Evolutionary conservation across 306 rosid species (phyloP).

Genomic region (Styphnolobium japonicum): DNA sequence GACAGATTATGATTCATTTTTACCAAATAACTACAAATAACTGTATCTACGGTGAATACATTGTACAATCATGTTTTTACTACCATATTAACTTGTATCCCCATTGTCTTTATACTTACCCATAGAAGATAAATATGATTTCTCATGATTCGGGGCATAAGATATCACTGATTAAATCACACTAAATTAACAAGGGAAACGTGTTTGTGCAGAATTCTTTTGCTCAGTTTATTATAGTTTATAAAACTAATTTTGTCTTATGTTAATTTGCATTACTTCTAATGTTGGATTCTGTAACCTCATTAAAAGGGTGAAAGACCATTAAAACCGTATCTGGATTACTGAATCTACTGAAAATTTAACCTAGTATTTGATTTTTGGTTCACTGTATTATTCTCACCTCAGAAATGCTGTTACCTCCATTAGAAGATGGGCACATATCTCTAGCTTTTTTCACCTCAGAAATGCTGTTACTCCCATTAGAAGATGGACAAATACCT

Average conservation of each 20-base stretch:
- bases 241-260: not conserved
- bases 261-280: not conserved
- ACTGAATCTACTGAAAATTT: conserved; percentile 66
- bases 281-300: conserved; percentile 26
- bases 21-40: conserved; percentile 42
- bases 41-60: conserved; percentile 45
- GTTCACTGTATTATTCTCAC: conserved; percentile 44
- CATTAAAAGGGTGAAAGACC: conserved; percentile 53
- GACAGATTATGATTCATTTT: conserved; percentile 34
- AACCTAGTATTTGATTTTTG: conserved; percentile 43
- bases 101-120: not conserved
- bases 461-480: not conserved
- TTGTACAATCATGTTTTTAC: no score
- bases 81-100: not conserved
- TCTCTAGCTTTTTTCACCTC: no score
- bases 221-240: not conserved
- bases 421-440: conserved; percentile 48
- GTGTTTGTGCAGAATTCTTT: no score
- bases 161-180: not conserved
- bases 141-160: not conserved
- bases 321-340: conserved; percentile 51
- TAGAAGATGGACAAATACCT: no score
- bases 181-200: not conserved
- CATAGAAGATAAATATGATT: no score
- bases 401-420: conserved; percentile 50